phyloP scores from a whole-genome alignment of 2,329 filamentous ascomycete genomes.

The Verticillium albo-atrum region DNA sequence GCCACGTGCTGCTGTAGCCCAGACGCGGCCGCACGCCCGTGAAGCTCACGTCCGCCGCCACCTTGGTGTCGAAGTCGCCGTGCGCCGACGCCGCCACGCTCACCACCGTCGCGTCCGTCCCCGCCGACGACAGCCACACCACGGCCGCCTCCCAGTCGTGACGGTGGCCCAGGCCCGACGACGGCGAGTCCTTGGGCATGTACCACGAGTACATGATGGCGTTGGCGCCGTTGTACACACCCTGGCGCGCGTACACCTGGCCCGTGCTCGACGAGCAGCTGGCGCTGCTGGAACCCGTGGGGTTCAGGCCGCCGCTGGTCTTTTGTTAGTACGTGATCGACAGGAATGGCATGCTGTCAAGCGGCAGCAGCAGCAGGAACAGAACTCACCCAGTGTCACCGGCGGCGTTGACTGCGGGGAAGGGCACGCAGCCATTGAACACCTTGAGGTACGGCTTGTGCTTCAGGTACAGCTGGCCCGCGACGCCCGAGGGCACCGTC shows the following conservation, averaged over 20 bases:
- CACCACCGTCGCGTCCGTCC: constrained; percentile 20
- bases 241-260: constrained; percentile 27
- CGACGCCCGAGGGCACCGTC: constrained; percentile 21
- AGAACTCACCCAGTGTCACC: constrained; percentile 54
- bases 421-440: constrained; percentile 57
- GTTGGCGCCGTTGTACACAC: constrained; percentile 18
- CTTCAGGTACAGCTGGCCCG: constrained; percentile 24
- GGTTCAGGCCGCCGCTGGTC: constrained; percentile 20
- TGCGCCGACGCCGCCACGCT: constrained; percentile 25
- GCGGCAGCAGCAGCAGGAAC: no score
- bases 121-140: constrained; percentile 24
- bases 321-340: constrained; percentile 3
- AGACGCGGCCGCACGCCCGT: constrained; percentile 22
- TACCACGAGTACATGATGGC: constrained; percentile 31
- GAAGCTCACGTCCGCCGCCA: constrained; percentile 15
- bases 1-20: constrained; percentile 23
- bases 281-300: constrained; percentile 19
- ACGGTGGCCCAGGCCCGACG: constrained; percentile 26
- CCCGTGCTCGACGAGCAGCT: constrained; percentile 22
- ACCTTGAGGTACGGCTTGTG: constrained; percentile 34
- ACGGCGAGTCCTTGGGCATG: constrained; percentile 36
- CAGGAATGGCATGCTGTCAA: no score
- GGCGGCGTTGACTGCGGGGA: constrained; percentile 53
- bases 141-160: constrained; percentile 31
- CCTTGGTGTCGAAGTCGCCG: constrained; percentile 21